Percentiles rank a stretch among this genome's conserved stretches.
Evolutionary conservation across 1,284 basidiomycete species (phyloP).

Genomic region (Xanthoconium separans): DNA sequence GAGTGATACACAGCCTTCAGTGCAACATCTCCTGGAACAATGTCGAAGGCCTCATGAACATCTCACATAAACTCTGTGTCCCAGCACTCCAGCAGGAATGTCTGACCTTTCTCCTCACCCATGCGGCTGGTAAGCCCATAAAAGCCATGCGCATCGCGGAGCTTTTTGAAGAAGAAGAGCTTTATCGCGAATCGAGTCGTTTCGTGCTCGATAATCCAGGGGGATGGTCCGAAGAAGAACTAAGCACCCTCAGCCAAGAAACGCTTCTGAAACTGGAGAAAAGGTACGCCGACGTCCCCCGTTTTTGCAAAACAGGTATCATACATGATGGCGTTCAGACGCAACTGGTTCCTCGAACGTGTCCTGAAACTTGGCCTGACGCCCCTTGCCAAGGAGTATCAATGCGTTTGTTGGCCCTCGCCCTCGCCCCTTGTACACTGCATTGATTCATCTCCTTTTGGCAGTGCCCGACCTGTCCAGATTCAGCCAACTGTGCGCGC

Average conservation of each 20-base stretch:
- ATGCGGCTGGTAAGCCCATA: conserved; percentile 87
- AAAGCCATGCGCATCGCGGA: conserved; percentile 91
- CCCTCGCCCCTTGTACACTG: background rate
- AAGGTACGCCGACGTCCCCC: conserved; percentile 45
- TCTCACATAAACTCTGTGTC: conserved; percentile 82
- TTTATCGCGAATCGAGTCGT: conserved; percentile 85
- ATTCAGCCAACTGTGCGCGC: conserved; percentile 76
- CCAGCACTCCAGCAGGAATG: conserved; percentile 79
- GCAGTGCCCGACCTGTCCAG: conserved; percentile 83
- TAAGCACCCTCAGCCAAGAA: conserved; percentile 73
- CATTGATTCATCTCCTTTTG: conserved; percentile 1
- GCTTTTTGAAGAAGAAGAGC: conserved; percentile 80
- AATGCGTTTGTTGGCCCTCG: conserved; percentile 59
- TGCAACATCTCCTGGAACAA: conserved; percentile 94
- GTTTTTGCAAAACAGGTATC: background rate
- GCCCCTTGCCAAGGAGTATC: conserved; percentile 85
- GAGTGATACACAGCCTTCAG: conserved; percentile 55
- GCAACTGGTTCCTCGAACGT: conserved; percentile 93
- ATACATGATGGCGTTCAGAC: conserved; percentile 32
- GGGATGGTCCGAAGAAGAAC: conserved; percentile 79
- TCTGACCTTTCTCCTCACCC: conserved; percentile 82
- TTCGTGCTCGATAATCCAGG: conserved; percentile 90
- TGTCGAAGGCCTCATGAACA: conserved; percentile 85
- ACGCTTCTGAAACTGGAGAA: conserved; percentile 88
- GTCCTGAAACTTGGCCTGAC: conserved; percentile 89